Evolutionary conservation across 441 rosid genomes (phyloP), one percentile per base, ranked within the genome.

Genomic region (Erysimum pusillum): DNA sequence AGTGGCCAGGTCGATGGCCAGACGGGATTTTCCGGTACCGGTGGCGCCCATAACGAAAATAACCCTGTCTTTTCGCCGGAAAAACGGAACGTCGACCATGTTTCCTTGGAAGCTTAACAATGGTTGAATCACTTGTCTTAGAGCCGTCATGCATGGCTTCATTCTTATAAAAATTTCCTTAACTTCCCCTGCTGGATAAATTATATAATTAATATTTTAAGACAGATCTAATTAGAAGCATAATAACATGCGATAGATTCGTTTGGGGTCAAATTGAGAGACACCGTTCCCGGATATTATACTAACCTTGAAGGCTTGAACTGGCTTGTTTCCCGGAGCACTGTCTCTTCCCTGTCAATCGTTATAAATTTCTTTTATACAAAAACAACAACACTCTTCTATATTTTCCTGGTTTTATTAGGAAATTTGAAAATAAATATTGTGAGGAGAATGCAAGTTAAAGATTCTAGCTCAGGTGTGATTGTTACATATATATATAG

Each of bases 1-100:
- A 49, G 84, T 80, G 14, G 97, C 97, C 0, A 92, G 63, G 53
- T 89, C 97, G 67, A 92, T 87, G 13, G 97, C 96, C 0, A 90
- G 83, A 54, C 87, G 85, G n/a, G 97, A 92, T 60, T 92, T 92
- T 0, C 97, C 96, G 4, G 94, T 89, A 48, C 93, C 96, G 3
- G 92, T 90, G 7, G 93, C 91, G 1, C 97, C 96, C 64, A 92
- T 85, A 0, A 90, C 89, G 69, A 89, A 89, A n/a, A 87, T 83
- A 0, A 89, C 87, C 86, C 89, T 92, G 53, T 85, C 85, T 83
- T 89, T 85, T 18, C 86, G 82, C 32, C 82, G 86, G 71, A 84
- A 86, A 70, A 84, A 86, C 0, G 80, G 80, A 14, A 85, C 80
- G 53, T 79, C 82, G 52, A 79, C 73, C 78, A 79, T 79, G 39